These are phyloP conservation scores for Suhomyces kilbournensis DNA, from an alignment of 805 yeast genomes.

Conservation along the genomic window DNA sequence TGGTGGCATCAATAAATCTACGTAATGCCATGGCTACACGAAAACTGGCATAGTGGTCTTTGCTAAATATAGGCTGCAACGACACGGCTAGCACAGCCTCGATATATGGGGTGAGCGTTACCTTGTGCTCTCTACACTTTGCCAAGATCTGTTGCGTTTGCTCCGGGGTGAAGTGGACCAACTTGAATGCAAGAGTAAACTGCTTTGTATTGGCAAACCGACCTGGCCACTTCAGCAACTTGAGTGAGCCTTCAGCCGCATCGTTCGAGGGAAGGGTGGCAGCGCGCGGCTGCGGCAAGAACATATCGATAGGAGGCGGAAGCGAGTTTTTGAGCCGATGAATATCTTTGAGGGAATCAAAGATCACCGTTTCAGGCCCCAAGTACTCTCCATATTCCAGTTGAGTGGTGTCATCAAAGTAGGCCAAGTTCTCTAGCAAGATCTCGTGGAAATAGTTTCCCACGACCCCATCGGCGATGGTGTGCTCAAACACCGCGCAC, in stretches of 20 bases:
- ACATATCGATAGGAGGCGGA: slow-evolving; percentile 35
- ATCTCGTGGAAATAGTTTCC: slow-evolving; percentile 34
- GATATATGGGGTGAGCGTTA: slow-evolving; percentile 34
- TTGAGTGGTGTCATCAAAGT: slow-evolving; percentile 8
- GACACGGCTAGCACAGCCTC: slow-evolving; percentile 23
- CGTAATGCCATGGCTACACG: slow-evolving; percentile 35
- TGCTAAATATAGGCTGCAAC: slow-evolving; percentile 27
- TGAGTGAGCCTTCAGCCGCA: slow-evolving; percentile 5
- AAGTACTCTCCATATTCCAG: slow-evolving; percentile 7
- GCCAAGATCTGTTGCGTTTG: slow-evolving; percentile 21
- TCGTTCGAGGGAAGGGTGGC: slow-evolving; percentile 10
- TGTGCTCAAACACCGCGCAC: slow-evolving; percentile 33
- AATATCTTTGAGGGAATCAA: slow-evolving; percentile 20
- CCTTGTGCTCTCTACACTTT: slow-evolving; percentile 26
- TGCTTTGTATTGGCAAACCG: slow-evolving; percentile 19
- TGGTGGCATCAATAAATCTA: slow-evolving; percentile 17
- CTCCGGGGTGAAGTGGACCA: slow-evolving; percentile 23
- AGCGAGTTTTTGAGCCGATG: slow-evolving; percentile 22
- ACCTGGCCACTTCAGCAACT: slow-evolving; percentile 29
- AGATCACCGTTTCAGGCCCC: slow-evolving; percentile 14
- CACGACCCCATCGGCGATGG: slow-evolving; percentile 39
- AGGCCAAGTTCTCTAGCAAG: slow-evolving; percentile 26
- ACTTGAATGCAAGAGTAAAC: slow-evolving; percentile 21
- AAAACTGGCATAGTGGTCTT: slow-evolving; percentile 20
- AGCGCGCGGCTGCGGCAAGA: slow-evolving; percentile 12